Evolutionary conservation across 192 early-diverging fungal species (phyloP).

Genomic region (Chytriomyces sp.): DNA sequence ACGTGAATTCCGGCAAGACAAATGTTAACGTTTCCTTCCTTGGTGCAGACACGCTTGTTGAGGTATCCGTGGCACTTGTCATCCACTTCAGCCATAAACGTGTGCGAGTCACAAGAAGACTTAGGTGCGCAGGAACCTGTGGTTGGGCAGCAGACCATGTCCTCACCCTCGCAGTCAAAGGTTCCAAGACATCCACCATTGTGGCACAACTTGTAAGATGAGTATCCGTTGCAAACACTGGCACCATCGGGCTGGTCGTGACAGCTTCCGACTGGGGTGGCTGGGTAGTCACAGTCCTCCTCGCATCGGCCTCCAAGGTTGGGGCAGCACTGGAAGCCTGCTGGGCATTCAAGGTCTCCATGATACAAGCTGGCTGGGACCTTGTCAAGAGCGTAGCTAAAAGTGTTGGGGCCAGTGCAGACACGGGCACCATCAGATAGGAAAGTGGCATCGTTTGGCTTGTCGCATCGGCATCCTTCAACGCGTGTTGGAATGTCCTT

Average conservation of each 20-base stretch:
- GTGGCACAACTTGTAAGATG: conserved; percentile 30
- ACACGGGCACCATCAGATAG: conserved; percentile 30
- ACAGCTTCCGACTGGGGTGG: conserved; percentile 19
- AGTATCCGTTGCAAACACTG: conserved; percentile 21
- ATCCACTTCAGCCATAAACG: conserved; percentile 6
- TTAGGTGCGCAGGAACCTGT: conserved; percentile 7
- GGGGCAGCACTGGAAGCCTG: conserved; percentile 29
- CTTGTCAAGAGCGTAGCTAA: conserved; percentile 31
- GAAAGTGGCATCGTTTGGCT: conserved; percentile 1
- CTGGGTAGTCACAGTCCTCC: conserved; percentile 30
- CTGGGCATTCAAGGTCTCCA: conserved; percentile 4
- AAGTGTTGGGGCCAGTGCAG: conserved; percentile 32
- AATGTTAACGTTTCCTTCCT: background rate
- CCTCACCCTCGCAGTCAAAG: conserved; percentile 21
- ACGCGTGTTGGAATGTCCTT: conserved; percentile 16
- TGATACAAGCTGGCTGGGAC: conserved; percentile 6
- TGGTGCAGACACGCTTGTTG: conserved; percentile 16
- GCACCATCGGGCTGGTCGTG: conserved; percentile 24
- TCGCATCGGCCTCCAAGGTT: conserved; percentile 23
- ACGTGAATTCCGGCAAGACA: conserved; percentile 15
- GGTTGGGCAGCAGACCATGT: conserved; percentile 27
- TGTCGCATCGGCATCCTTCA: background rate
- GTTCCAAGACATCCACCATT: conserved; percentile 25
- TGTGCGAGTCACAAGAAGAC: background rate
- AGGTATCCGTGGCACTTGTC: background rate